A percentile compares a stretch with the other conserved stretches of the same genome.
Conservation (phyloP, 2,329 filamentous ascomycete species). For the Claviceps sorghi region DNA sequence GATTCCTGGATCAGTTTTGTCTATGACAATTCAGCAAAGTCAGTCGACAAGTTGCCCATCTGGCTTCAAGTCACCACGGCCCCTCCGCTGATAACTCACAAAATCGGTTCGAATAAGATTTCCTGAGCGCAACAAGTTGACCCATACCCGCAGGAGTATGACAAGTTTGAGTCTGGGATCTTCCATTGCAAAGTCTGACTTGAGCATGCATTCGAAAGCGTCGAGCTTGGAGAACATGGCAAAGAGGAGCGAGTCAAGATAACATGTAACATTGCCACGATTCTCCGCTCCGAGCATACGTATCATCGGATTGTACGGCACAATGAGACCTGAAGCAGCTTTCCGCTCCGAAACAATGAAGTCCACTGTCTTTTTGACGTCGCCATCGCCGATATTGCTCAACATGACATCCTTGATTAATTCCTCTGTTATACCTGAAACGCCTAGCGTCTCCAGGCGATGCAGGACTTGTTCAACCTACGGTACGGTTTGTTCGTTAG, state of each 20-base stretch:
- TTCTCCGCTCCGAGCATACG: constrained; percentile 78
- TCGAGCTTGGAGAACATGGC: constrained; percentile 88
- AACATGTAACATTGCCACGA: constrained; percentile 78
- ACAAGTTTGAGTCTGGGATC: constrained; percentile 57
- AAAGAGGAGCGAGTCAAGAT: constrained; percentile 79
- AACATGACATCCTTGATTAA: constrained; percentile 40
- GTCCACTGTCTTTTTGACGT: constrained; percentile 60
- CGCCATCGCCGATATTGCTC: constrained; percentile 50
- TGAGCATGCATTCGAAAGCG: constrained; percentile 86
- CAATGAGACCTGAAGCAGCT: constrained; percentile 64
- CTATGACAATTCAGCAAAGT: constrained; percentile 26
- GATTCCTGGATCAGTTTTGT: constrained; percentile 72
- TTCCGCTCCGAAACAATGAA: constrained; percentile 67
- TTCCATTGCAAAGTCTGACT: constrained; percentile 55
- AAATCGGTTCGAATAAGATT: constrained; percentile 75
- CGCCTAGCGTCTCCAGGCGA: constrained; percentile 27
- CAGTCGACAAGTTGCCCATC: constrained; percentile 3
- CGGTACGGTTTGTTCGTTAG: neutral
- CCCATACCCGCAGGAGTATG: constrained; percentile 74
- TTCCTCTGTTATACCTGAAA: constrained; percentile 40
- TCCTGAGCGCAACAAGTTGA: constrained; percentile 77
- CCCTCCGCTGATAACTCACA: constrained; percentile 30
- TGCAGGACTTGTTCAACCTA: constrained; percentile 28
- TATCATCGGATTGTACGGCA: constrained; percentile 56
- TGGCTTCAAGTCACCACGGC: neutral